Percentiles rank a stretch among this genome's conserved stretches.
phyloP scores from a whole-genome alignment of 1,284 basidiomycete species.

The Erythrobasidium hasegawianum region DNA sequence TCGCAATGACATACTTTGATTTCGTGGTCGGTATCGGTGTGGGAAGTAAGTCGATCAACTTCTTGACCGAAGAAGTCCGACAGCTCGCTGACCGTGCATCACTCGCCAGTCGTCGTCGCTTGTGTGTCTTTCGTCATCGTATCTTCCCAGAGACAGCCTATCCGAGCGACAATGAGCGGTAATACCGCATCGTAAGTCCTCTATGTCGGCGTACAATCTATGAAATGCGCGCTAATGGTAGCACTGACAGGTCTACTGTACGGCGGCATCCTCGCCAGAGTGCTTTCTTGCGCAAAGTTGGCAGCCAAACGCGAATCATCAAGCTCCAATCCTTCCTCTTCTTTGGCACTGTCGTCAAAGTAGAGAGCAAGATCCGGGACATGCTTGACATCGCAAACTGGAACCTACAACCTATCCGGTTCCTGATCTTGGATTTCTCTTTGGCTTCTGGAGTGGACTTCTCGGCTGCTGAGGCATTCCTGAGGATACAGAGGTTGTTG shows the following conservation, averaged over 20 bases:
- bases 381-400: slow-evolving; percentile 72
- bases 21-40: slow-evolving; percentile 92
- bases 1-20: slow-evolving; percentile 77
- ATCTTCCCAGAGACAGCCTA: slow-evolving; percentile 76
- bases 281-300: slow-evolving; percentile 83
- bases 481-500: slow-evolving; percentile 80
- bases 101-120: slow-evolving; percentile 45
- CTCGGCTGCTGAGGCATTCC: slow-evolving; percentile 90
- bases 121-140: slow-evolving; percentile 95
- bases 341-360: slow-evolving; percentile 62
- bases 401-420: slow-evolving; percentile 76
- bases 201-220: neutral
- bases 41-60: slow-evolving; percentile 66
- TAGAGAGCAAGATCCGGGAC: slow-evolving; percentile 58
- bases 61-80: slow-evolving; percentile 56
- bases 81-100: slow-evolving; percentile 5
- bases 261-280: slow-evolving; percentile 73
- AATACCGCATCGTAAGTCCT: slow-evolving; percentile 10
- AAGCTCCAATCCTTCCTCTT: slow-evolving; percentile 91
- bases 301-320: slow-evolving; percentile 84
- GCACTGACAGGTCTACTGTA: slow-evolving; percentile 77
- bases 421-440: slow-evolving; percentile 79
- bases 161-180: slow-evolving; percentile 57
- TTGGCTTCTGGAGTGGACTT: slow-evolving; percentile 88
- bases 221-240: no score